phyloP scores from a whole-genome alignment of 2,329 filamentous ascomycete genomes.

The Botryosphaeria dothidea region DNA sequence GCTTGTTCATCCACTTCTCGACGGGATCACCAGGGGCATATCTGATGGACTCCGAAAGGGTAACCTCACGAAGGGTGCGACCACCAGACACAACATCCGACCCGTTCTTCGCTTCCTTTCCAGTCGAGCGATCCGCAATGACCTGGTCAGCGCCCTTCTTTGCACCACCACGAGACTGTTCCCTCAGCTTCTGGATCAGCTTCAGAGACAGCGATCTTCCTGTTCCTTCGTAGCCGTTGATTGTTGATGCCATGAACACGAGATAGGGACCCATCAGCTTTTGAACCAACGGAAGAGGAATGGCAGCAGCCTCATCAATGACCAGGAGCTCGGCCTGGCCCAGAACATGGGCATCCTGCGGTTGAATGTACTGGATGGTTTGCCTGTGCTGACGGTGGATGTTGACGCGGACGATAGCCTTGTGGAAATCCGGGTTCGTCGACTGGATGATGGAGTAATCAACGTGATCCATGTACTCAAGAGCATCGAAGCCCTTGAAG shows the following conservation, averaged over 20 bases:
- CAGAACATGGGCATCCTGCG: conserved; percentile 90
- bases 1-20: conserved; percentile 93
- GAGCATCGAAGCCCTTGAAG: conserved; percentile 95
- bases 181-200: conserved; percentile 92
- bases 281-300: conserved; percentile 85
- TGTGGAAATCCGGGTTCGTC: conserved; percentile 98
- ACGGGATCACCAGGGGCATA: conserved; percentile 89
- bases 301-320: conserved; percentile 96
- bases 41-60: conserved; percentile 88
- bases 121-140: conserved; percentile 76
- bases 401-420: conserved; percentile 96
- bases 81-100: conserved; percentile 50
- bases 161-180: conserved; percentile 74
- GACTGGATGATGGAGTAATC: conserved; percentile 99
- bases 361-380: conserved; percentile 97
- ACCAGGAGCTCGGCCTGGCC: conserved; percentile 94
- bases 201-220: conserved; percentile 93
- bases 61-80: conserved; percentile 86
- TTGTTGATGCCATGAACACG: conserved; percentile 98
- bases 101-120: conserved; percentile 57
- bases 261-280: conserved; percentile 97
- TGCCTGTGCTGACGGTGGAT: conserved; percentile 92
- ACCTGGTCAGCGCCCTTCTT: conserved; percentile 61
- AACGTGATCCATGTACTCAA: conserved; percentile 90
- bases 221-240: conserved; percentile 98